These are phyloP conservation scores for Parafenestella ontariensis DNA, from an alignment of 2,329 filamentous ascomycete genomes.

Conservation along the genomic window DNA sequence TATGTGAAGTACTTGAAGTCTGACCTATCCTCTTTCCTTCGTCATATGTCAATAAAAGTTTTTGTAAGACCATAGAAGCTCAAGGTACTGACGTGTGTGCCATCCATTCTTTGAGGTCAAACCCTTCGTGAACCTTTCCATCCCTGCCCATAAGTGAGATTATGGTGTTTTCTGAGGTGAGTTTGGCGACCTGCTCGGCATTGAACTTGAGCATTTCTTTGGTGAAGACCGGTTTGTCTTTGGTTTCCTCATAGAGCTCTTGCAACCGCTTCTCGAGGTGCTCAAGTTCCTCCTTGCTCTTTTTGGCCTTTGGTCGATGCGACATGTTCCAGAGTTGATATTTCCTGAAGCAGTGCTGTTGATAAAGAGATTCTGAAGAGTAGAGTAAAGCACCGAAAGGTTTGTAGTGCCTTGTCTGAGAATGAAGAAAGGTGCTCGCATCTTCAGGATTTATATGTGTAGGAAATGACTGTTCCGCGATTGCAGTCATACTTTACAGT, in stretches of 20 bases:
- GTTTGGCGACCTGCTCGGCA: not conserved
- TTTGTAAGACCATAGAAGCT: not conserved
- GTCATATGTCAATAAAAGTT: not conserved
- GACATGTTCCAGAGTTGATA: no score
- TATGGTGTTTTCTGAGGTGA: not conserved
- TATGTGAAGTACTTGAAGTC: not conserved
- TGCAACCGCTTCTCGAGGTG: no score
- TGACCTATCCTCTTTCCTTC: not conserved
- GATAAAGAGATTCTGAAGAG: no score
- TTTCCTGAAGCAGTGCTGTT: no score
- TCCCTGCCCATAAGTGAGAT: not conserved
- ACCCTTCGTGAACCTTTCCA: not conserved
- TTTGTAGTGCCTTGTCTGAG: no score
- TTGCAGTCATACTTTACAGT: no score
- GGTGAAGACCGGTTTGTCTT: not conserved
- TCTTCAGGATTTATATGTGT: no score
- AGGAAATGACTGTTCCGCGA: no score
- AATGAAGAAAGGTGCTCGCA: no score
- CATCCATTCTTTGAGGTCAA: not conserved
- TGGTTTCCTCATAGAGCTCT: not conserved
- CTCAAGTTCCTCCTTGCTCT: no score
- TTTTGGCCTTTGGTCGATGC: no score
- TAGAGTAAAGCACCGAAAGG: no score
- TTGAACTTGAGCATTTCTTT: not conserved
- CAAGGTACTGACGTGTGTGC: not conserved